These are phyloP conservation scores for Ophioceras dolichostomum DNA, from an alignment of 2,329 filamentous ascomycete species.

Conservation along the genomic window DNA sequence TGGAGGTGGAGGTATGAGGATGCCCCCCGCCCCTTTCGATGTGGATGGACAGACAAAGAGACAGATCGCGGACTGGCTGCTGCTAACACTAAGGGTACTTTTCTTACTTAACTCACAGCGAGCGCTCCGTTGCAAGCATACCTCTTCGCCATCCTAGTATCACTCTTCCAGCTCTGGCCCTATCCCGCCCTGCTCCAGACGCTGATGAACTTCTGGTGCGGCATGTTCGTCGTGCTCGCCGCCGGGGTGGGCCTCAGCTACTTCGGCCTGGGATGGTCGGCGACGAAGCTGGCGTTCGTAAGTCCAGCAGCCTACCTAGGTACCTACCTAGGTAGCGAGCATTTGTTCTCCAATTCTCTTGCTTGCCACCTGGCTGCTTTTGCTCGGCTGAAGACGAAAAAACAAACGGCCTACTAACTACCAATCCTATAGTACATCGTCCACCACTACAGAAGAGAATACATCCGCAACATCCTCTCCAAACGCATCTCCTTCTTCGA, in stretches of 20 bases:
- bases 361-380: no score
- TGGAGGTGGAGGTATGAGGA: constrained; percentile 14
- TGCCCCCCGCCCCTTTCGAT: constrained; percentile 19
- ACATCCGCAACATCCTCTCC: constrained; percentile 44
- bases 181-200: constrained; percentile 20
- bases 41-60: no score
- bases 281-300: constrained; percentile 31
- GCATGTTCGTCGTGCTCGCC: constrained; percentile 52
- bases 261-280: constrained; percentile 31
- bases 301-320: no score
- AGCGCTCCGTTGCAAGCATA: constrained; percentile 33
- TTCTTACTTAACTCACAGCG: constrained; percentile 10
- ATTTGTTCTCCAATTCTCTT: no score
- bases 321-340: no score
- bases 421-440: constrained; percentile 33
- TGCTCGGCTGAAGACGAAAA: no score
- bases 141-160: constrained; percentile 40
- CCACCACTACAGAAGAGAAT: constrained; percentile 42
- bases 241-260: constrained; percentile 40
- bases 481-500: constrained; percentile 51
- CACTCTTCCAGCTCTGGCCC: constrained; percentile 28
- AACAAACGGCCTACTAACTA: no score
- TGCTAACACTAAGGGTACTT: constrained; percentile 18
- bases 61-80: no score
- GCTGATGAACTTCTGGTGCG: constrained; percentile 44